A percentile compares a stretch with the other conserved stretches of the same genome.
phyloP scores from a whole-genome alignment of 2,329 filamentous ascomycete species.

The Fusarium sp. region DNA sequence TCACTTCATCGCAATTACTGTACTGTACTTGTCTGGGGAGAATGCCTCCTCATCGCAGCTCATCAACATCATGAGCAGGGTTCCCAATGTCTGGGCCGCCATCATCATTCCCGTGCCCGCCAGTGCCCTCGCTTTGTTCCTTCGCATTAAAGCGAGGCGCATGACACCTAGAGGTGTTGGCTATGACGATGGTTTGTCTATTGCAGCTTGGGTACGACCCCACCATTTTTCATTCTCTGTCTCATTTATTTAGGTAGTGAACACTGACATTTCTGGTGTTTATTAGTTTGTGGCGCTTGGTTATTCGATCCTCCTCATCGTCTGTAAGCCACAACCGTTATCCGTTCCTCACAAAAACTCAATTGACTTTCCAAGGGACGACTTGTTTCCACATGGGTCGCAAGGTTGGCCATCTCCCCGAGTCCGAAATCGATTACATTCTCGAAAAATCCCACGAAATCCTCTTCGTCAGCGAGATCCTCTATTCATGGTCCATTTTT shows the following conservation, averaged over 20 bases:
- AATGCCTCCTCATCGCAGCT: constrained; percentile 16
- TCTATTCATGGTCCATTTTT: constrained; percentile 45
- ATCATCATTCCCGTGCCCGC: constrained; percentile 34
- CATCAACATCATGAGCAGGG: constrained; percentile 29
- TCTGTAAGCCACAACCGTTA: constrained; percentile 20
- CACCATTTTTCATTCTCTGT: not conserved
- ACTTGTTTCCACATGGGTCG: constrained; percentile 24
- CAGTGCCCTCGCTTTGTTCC: constrained; percentile 26
- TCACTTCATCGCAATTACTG: too few species aligned
- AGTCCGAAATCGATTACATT: constrained; percentile 20
- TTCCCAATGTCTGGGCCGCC: constrained; percentile 39
- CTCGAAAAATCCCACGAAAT: constrained; percentile 26
- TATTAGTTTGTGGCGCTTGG: constrained; percentile 30
- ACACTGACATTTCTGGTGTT: not conserved
- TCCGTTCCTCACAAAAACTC: not conserved
- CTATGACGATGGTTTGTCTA: constrained; percentile 32
- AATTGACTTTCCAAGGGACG: constrained; percentile 23
- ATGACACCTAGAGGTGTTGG: constrained; percentile 40
- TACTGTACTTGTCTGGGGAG: not conserved
- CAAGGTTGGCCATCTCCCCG: constrained; percentile 13
- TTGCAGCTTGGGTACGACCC: constrained; percentile 32
- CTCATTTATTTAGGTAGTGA: not conserved
- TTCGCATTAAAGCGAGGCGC: constrained; percentile 36
- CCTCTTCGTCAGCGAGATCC: constrained; percentile 27
- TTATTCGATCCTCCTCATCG: constrained; percentile 25